Conservation (phyloP, 1,139 yeast genomes). For the Taiozyma onychis region DNA sequence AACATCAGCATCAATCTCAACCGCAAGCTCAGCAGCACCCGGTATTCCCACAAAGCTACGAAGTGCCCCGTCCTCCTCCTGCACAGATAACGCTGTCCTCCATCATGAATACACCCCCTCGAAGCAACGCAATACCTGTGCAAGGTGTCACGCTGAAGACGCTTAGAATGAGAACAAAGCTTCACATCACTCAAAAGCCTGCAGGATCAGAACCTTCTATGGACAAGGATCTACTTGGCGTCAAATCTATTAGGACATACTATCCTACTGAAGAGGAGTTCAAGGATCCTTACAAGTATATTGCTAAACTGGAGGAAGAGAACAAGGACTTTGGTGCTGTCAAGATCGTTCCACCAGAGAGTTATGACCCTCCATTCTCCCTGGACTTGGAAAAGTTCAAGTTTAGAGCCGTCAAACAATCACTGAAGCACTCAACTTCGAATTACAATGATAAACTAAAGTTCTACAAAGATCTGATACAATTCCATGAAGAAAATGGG, state of each 20-base stretch:
- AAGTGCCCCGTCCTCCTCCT: not conserved
- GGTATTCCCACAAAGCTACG: not conserved
- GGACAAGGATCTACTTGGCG: not conserved
- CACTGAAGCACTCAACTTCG: slow-evolving; percentile 33
- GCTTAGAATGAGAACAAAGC: not conserved
- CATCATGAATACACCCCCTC: not conserved
- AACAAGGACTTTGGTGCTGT: slow-evolving; percentile 67
- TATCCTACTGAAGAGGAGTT: slow-evolving; percentile 40
- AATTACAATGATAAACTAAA: slow-evolving; percentile 28
- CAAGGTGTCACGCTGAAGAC: not conserved
- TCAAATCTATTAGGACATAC: slow-evolving; percentile 30
- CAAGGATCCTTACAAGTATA: slow-evolving; percentile 44
- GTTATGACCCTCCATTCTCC: slow-evolving; percentile 35
- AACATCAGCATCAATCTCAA: not conserved
- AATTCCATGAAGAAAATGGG: slow-evolving; percentile 26
- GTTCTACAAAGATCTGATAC: slow-evolving; percentile 30
- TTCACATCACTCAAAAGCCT: not conserved
- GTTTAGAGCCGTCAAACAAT: slow-evolving; percentile 53
- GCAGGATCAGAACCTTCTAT: not conserved
- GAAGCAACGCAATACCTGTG: not conserved
- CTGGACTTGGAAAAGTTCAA: slow-evolving; percentile 49
- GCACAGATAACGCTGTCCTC: not conserved
- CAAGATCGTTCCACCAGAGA: slow-evolving; percentile 37
- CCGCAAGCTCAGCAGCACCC: not conserved
- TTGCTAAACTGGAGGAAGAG: slow-evolving; percentile 39